These are phyloP conservation scores for Salix arbutifolia DNA, from an alignment of 345 rosid species.

Conservation along the genomic window DNA sequence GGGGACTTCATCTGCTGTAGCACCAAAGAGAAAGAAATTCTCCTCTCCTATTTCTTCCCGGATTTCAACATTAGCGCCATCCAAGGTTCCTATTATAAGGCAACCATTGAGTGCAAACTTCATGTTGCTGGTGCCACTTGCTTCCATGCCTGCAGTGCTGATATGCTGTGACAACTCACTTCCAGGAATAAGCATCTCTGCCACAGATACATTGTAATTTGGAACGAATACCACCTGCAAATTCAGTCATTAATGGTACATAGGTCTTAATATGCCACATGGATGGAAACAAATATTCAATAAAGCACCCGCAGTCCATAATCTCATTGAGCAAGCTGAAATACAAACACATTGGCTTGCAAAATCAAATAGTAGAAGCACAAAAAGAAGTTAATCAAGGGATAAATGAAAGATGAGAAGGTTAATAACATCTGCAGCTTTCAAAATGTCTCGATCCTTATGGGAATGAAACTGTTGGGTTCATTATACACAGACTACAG, in stretches of 20 bases:
- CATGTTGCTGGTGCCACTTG: constrained; percentile 99
- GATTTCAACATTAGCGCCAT: constrained; percentile 98
- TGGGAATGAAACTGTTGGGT: background rate
- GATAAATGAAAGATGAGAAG: background rate
- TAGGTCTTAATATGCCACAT: background rate
- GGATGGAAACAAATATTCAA: background rate
- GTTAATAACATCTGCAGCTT: background rate
- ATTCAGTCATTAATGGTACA: constrained; percentile 2
- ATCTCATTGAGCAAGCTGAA: background rate
- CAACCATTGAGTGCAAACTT: constrained; percentile 93
- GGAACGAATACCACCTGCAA: constrained; percentile 93
- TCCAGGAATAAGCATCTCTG: constrained; percentile 94
- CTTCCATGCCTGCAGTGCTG: constrained; percentile 99
- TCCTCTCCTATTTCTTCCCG: constrained; percentile 84
- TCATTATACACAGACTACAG: background rate
- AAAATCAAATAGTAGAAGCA: background rate
- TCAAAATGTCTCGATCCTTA: background rate
- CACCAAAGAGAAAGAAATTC: constrained; percentile 94
- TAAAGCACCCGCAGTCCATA: background rate
- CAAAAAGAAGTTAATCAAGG: background rate
- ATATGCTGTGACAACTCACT: constrained; percentile 96
- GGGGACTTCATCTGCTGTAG: constrained; percentile 86
- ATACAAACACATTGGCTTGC: background rate
- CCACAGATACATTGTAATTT: constrained; percentile 92
- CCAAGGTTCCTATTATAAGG: constrained; percentile 91